Percentiles rank a stretch among this genome's conserved stretches.
These are phyloP conservation scores for Mrakia blollopis DNA, from an alignment of 768 basidiomycete species.

Conservation along the genomic window DNA sequence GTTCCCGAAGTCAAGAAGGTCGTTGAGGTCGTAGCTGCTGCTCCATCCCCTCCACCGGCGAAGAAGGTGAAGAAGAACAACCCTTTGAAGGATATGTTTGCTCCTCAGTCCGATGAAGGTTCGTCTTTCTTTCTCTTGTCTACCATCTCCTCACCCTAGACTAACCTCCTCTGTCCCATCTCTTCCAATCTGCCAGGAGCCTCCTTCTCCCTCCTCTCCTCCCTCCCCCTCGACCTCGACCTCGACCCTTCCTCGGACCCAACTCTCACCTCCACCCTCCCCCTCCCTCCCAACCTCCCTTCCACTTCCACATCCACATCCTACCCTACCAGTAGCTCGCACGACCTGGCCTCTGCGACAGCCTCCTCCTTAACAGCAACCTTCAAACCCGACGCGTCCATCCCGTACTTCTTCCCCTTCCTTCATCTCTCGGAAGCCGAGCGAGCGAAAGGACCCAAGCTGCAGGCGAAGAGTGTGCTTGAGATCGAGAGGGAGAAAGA, in stretches of 20 bases:
- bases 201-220: constrained; percentile 30
- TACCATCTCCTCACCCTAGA: neutral
- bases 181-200: neutral
- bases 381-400: constrained; percentile 26
- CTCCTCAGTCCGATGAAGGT: constrained; percentile 35
- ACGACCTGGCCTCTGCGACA: neutral
- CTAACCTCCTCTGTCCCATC: too few species aligned
- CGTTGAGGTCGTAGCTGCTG: neutral
- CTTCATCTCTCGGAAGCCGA: constrained; percentile 30
- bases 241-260: constrained; percentile 27
- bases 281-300: constrained; percentile 3
- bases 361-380: neutral
- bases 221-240: constrained; percentile 30
- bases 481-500: constrained; percentile 22
- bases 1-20: neutral
- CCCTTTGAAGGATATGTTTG: constrained; percentile 38
- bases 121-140: neutral
- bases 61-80: constrained; percentile 52
- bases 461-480: constrained; percentile 20
- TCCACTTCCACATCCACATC: neutral
- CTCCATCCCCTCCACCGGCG: constrained; percentile 27
- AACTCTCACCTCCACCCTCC: constrained; percentile 16
- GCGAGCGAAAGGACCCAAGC: constrained; percentile 30
- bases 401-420: constrained; percentile 33
- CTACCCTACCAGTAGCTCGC: constrained; percentile 1